A percentile compares a stretch with the other conserved stretches of the same genome.
Evolutionary conservation across 257 asterid genomes (phyloP).

Genomic region (Capsicum baccatum): DNA sequence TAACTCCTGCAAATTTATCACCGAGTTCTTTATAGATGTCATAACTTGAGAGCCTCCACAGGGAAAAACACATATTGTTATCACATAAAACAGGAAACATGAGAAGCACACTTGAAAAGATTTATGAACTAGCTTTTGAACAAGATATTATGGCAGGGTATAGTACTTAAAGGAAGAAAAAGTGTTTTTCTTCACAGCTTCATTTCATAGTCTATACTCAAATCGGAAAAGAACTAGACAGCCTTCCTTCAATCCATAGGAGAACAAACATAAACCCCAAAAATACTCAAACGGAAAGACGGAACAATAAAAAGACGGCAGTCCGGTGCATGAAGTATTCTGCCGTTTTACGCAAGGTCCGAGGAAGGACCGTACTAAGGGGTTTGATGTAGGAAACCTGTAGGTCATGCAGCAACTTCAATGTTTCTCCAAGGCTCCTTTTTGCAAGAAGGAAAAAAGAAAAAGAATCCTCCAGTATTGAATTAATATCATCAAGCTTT

Average conservation of each 20-base stretch:
- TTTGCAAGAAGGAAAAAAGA: neutral
- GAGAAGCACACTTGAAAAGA: neutral
- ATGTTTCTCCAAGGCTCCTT: neutral
- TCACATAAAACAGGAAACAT: neutral
- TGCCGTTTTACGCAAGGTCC: neutral
- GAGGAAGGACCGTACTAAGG: neutral
- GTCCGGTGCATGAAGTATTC: neutral
- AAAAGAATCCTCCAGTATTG: neutral
- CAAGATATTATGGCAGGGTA: neutral
- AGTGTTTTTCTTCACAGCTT: neutral
- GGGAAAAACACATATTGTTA: neutral
- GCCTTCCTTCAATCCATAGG: neutral
- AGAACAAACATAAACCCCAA: neutral
- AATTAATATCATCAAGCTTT: neutral
- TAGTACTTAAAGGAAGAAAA: neutral
- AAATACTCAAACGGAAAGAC: neutral
- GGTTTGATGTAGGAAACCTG: neutral
- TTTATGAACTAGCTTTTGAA: neutral
- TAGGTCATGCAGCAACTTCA: neutral
- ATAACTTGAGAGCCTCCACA: neutral
- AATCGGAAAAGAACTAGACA: neutral
- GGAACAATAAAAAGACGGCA: neutral
- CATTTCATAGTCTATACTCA: neutral
- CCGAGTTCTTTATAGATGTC: neutral
- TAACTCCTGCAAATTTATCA: constrained; percentile 68